Percentiles rank a stretch among this genome's conserved stretches.
These are phyloP conservation scores for Eucalyptus erythrocorys DNA, from an alignment of 345 rosid species.

Conservation along the genomic window DNA sequence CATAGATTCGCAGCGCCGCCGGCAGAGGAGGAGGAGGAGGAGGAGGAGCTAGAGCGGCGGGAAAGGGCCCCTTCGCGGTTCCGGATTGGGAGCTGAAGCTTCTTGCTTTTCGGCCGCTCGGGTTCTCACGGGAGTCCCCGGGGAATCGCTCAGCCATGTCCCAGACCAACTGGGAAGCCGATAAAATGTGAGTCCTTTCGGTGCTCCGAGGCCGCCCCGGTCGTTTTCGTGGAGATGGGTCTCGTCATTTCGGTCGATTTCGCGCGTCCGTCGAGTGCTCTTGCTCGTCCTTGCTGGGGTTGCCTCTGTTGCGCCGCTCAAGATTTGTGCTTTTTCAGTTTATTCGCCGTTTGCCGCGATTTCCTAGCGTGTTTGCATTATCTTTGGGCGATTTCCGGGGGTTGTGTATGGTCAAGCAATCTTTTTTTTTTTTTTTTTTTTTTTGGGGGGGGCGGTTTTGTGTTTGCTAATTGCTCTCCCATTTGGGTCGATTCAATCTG, in stretches of 20 bases:
- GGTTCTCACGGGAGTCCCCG: neutral
- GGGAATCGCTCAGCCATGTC: slow-evolving; percentile 24
- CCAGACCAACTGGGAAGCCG: slow-evolving; percentile 99
- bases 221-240: neutral
- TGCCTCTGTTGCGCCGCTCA: neutral
- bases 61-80: neutral
- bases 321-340: neutral
- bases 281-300: neutral
- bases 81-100: neutral
- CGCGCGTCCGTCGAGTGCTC: neutral
- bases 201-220: neutral
- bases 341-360: neutral
- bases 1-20: neutral
- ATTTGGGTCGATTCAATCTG: neutral
- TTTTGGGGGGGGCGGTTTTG: neutral
- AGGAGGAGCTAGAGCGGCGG: neutral
- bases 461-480: neutral
- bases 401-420: neutral
- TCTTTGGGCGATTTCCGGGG: neutral
- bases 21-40: neutral
- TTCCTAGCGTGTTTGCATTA: neutral
- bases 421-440: neutral
- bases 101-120: neutral
- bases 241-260: neutral
- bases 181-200: slow-evolving; percentile 76